These are phyloP conservation scores for Mangifera indica DNA, from an alignment of 345 rosid genomes.

Conservation along the genomic window DNA sequence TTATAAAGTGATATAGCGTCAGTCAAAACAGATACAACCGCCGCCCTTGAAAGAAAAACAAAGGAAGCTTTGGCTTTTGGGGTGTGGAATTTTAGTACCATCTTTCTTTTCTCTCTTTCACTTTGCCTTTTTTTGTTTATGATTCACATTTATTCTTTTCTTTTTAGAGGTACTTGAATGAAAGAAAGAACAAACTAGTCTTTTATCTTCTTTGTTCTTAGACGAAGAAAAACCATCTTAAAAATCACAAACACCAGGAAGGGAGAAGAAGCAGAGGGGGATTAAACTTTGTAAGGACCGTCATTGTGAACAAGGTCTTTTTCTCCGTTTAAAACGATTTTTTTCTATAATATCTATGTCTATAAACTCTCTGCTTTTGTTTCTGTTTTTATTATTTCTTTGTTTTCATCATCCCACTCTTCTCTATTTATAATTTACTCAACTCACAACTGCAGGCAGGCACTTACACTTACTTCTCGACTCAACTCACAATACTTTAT, in stretches of 20 bases:
- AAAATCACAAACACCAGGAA: too few species aligned
- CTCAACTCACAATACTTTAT: too few species aligned
- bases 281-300: constrained; percentile 21
- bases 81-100: neutral
- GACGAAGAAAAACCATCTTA: neutral
- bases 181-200: too few species aligned
- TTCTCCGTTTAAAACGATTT: constrained; percentile 17
- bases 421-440: neutral
- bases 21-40: constrained; percentile 11
- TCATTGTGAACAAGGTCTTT: constrained; percentile 27
- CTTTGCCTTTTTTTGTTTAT: constrained; percentile 1
- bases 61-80: neutral
- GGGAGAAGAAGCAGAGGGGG: neutral
- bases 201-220: neutral
- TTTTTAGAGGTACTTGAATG: too few species aligned
- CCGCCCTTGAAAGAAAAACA: constrained; percentile 12
- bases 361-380: neutral
- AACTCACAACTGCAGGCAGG: too few species aligned
- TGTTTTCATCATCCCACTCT: constrained; percentile 23
- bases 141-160: constrained; percentile 6
- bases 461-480: too few species aligned
- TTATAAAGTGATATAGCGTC: too few species aligned
- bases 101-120: neutral
- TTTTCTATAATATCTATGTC: constrained; percentile 13
- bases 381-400: constrained; percentile 1